Conservation (phyloP, 2,329 filamentous ascomycete genomes). For the Truncatella angustata region DNA sequence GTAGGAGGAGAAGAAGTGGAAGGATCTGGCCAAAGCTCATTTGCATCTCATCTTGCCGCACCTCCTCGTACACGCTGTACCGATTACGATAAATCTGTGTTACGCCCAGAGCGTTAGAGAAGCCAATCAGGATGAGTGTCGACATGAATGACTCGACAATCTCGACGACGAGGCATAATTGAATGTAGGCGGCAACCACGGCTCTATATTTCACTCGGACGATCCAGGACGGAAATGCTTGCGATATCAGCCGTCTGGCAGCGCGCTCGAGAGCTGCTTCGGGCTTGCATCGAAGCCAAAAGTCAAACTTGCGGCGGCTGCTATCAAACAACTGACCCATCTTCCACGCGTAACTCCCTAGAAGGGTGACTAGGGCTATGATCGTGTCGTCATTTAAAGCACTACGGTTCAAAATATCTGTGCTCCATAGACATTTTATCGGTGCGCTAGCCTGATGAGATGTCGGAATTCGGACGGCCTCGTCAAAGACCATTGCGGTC, state of each 20-base stretch:
- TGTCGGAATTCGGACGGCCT: not conserved
- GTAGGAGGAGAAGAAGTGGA: not conserved
- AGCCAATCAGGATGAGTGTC: not conserved
- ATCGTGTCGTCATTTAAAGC: not conserved
- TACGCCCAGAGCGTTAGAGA: not conserved
- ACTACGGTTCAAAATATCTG: not conserved
- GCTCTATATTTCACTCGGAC: not conserved
- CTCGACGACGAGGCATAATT: not conserved
- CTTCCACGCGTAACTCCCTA: not conserved
- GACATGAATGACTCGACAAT: not conserved
- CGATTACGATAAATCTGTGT: not conserved
- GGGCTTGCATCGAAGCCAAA: not conserved
- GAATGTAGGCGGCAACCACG: not conserved
- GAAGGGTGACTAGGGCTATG: not conserved
- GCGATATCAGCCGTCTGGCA: not conserved
- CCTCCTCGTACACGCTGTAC: not conserved
- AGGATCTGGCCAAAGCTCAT: not conserved
- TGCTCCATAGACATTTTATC: not conserved
- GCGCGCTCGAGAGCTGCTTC: not conserved
- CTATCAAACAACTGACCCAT: not conserved
- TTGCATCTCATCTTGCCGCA: not conserved
- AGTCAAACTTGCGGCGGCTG: not conserved
- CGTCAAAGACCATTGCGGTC: not conserved
- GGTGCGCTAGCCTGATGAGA: not conserved
- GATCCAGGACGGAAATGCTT: not conserved